Percentiles rank a stretch among this genome's conserved stretches.
These are phyloP conservation scores for Datisca glomerata DNA, from an alignment of 306 rosid genomes.

Conservation along the genomic window DNA sequence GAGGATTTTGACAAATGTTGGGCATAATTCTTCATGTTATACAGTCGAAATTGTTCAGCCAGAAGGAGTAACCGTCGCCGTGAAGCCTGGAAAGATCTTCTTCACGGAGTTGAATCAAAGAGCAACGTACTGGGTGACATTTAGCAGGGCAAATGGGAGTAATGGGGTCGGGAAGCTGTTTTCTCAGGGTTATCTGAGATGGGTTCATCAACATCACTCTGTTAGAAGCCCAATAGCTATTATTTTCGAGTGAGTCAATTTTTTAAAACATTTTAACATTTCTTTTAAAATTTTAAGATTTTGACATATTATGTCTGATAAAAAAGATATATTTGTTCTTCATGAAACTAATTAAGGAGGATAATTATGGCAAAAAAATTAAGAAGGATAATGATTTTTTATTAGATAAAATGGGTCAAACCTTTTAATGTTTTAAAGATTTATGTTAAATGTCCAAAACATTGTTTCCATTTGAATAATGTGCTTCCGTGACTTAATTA, in stretches of 20 bases:
- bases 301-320: too few relatives aligned
- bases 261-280: too few relatives aligned
- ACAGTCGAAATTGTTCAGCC: neutral
- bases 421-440: too few relatives aligned
- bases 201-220: neutral
- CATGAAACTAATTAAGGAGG: too few relatives aligned
- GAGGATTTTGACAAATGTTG: slow-evolving; percentile 73
- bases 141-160: neutral
- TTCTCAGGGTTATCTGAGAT: neutral
- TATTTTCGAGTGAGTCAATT: neutral
- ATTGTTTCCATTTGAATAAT: too few relatives aligned
- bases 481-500: too few relatives aligned
- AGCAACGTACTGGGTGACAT: neutral
- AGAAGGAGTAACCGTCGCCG: neutral
- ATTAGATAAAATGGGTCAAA: too few relatives aligned
- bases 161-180: neutral
- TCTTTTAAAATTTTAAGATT: too few relatives aligned
- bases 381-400: too few relatives aligned
- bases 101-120: neutral
- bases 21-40: neutral
- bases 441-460: too few relatives aligned
- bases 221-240: neutral
- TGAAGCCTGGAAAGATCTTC: neutral
- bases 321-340: too few relatives aligned
- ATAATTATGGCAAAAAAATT: too few relatives aligned